Evolutionary conservation across 495 filamentous ascomycete genomes (phyloP).

Genomic region (Chaetomium fimeti): DNA sequence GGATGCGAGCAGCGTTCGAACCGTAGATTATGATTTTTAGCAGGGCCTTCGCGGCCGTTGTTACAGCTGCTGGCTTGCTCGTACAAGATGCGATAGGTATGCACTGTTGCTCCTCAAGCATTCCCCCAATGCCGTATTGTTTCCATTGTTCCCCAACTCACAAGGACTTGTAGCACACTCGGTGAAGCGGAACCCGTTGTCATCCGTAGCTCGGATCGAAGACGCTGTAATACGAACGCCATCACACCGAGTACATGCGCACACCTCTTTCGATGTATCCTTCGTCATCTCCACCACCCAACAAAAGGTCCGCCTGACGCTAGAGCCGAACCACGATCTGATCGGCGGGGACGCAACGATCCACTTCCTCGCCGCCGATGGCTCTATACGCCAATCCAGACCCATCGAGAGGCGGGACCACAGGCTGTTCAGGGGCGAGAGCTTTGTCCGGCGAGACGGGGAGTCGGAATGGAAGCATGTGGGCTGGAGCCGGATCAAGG

Average conservation of each 20-base stretch:
- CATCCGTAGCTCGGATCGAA: conserved; percentile 69
- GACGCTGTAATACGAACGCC: conserved; percentile 75
- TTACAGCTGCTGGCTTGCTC: conserved; percentile 34
- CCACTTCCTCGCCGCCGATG: conserved; percentile 67
- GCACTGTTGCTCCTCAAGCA: neutral
- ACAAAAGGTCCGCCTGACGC: conserved; percentile 71
- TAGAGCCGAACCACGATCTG: conserved; percentile 93
- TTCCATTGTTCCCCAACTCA: conserved; percentile 14
- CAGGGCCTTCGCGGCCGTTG: conserved; percentile 39
- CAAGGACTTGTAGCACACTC: conserved; percentile 59
- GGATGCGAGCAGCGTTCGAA: conserved; percentile 12
- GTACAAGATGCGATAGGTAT: conserved; percentile 37
- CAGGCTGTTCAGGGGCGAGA: conserved; percentile 77
- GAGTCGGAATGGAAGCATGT: conserved; percentile 70
- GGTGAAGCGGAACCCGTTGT: conserved; percentile 70
- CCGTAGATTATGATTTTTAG: conserved; percentile 33
- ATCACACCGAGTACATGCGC: conserved; percentile 72
- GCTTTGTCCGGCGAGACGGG: conserved; percentile 63
- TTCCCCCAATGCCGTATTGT: neutral
- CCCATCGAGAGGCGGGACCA: conserved; percentile 67
- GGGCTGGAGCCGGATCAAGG: conserved; percentile 81
- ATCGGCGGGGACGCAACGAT: conserved; percentile 72
- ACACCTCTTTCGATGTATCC: conserved; percentile 76
- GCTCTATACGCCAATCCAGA: conserved; percentile 59
- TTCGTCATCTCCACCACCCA: conserved; percentile 68